A percentile compares a stretch with the other conserved stretches of the same genome.
Conservation (phyloP, 1,284 basidiomycete genomes). For the Coriolopsis trogii region DNA sequence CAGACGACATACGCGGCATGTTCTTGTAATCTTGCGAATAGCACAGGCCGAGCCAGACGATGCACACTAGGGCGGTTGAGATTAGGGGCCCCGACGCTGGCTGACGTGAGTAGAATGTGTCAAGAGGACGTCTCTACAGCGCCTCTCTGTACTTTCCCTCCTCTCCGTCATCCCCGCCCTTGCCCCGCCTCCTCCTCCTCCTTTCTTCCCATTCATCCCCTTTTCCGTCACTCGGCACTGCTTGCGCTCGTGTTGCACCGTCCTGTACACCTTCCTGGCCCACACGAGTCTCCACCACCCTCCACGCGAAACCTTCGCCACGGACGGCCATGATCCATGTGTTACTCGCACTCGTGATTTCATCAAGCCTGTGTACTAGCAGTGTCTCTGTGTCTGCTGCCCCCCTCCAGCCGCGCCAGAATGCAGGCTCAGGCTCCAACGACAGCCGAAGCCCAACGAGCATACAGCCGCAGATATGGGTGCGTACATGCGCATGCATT, state of each 20-base stretch:
- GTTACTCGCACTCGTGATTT: constrained; percentile 10
- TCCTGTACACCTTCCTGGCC: background rate
- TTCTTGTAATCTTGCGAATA: too few species aligned
- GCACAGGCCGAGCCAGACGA: too few species aligned
- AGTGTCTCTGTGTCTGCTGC: background rate
- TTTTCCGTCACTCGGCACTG: constrained; percentile 1
- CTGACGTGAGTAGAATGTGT: constrained; percentile 20
- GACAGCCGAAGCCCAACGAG: background rate
- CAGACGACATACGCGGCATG: too few species aligned
- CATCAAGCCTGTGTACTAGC: background rate
- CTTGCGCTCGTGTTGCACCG: background rate
- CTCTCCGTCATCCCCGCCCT: background rate
- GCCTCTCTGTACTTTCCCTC: background rate
- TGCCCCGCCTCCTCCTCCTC: background rate
- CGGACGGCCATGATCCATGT: constrained; percentile 11
- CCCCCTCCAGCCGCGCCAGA: background rate
- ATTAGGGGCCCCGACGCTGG: background rate
- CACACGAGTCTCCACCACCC: background rate
- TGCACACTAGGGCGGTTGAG: too few species aligned
- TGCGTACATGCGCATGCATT: background rate
- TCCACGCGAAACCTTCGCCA: too few species aligned
- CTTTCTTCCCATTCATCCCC: background rate
- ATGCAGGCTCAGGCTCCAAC: background rate
- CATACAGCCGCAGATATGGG: constrained; percentile 3
- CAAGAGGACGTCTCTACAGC: constrained; percentile 7